Conservation (phyloP, 805 yeast species). For the Diddensiella santjacobensis region DNA sequence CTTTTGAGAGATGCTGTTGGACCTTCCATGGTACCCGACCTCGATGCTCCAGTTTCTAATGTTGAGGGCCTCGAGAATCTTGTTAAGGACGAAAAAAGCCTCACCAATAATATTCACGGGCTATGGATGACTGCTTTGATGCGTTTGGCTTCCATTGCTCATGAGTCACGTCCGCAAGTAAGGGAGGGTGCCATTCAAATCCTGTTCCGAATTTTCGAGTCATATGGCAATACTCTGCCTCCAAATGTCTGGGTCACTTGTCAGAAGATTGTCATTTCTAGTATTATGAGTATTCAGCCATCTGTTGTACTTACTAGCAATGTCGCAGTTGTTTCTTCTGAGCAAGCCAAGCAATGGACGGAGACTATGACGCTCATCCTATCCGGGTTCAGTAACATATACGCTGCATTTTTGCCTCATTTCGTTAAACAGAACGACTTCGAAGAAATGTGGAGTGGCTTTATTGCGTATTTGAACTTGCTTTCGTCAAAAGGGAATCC, state of each 20-base stretch:
- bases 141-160: constrained; percentile 58
- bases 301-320: constrained; percentile 11
- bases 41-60: constrained; percentile 17
- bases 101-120: constrained; percentile 31
- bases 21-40: constrained; percentile 9
- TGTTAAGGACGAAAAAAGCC: constrained; percentile 16
- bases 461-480: constrained; percentile 47
- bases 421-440: constrained; percentile 32
- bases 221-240: constrained; percentile 56
- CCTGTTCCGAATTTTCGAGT: constrained; percentile 72
- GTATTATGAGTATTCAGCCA: constrained; percentile 29
- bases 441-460: constrained; percentile 50
- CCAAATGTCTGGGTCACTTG: constrained; percentile 62
- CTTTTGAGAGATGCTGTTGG: constrained; percentile 23
- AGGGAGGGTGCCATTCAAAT: constrained; percentile 89
- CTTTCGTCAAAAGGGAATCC: constrained; percentile 43
- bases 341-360: constrained; percentile 41
- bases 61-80: constrained; percentile 27
- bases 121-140: constrained; percentile 64
- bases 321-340: constrained; percentile 13
- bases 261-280: constrained; percentile 55
- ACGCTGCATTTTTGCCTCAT: constrained; percentile 44
- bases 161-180: constrained; percentile 70
- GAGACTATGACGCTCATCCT: constrained; percentile 62
- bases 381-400: constrained; percentile 64